Evolutionary conservation across 202 grass and related monocot genomes (phyloP).

Genomic region (Panicum hallii): DNA sequence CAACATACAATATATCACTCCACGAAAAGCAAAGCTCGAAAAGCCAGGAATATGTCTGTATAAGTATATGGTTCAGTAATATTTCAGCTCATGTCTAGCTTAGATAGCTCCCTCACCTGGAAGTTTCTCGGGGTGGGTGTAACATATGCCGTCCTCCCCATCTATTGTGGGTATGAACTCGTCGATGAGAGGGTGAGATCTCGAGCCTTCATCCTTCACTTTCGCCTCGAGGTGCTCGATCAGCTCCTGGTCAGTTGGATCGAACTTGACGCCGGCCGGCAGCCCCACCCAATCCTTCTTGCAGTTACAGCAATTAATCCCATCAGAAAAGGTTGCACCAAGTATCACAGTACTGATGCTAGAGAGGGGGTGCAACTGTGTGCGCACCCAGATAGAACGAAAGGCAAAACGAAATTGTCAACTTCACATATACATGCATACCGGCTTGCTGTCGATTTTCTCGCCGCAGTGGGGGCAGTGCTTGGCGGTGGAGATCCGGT

Average conservation of each 20-base stretch:
- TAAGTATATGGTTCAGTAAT: conserved; percentile 33
- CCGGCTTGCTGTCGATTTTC: conserved; percentile 87
- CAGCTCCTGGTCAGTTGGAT: conserved; percentile 93
- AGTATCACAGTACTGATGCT: conserved; percentile 20
- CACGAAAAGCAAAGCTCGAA: conserved; percentile 51
- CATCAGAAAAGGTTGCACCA: conserved; percentile 41
- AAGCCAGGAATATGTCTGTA: conserved; percentile 56
- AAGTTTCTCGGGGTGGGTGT: conserved; percentile 98
- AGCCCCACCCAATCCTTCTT: conserved; percentile 90
- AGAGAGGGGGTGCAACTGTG: conserved; percentile 16
- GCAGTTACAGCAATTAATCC: conserved; percentile 44
- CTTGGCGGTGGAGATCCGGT: conserved; percentile 78
- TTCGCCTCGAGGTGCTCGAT: conserved; percentile 94
- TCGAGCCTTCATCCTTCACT: conserved; percentile 71
- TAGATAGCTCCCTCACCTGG: conserved; percentile 64
- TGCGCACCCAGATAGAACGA: neutral
- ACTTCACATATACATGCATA: conserved; percentile 29
- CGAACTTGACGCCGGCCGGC: conserved; percentile 94
- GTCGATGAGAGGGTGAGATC: conserved; percentile 93
- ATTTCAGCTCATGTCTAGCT: conserved; percentile 32
- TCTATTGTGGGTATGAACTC: conserved; percentile 98
- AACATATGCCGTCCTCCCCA: conserved; percentile 97
- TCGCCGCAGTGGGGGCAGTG: conserved; percentile 86
- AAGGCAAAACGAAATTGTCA: conserved; percentile 50
- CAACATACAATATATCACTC: conserved; percentile 57